Evolutionary conservation across 2,329 filamentous ascomycete species (phyloP).

Genomic region (Microdochium bolleyi): DNA sequence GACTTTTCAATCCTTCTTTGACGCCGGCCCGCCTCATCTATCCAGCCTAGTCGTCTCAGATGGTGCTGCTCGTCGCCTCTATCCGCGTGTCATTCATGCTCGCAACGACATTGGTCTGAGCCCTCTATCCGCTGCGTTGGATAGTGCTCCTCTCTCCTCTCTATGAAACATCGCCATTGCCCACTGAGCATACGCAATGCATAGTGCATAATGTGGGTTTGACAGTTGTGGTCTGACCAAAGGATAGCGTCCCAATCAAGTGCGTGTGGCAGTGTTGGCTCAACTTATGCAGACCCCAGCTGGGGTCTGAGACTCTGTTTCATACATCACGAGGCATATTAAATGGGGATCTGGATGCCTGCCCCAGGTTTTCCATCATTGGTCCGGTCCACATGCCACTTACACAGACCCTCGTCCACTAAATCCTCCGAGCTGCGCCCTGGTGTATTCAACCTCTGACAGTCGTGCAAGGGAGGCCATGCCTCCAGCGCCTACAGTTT

Average conservation of each 20-base stretch:
- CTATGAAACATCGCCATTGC: neutral
- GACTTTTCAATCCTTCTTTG: neutral
- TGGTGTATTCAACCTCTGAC: neutral
- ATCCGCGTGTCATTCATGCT: neutral
- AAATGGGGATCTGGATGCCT: neutral
- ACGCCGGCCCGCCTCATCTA: neutral
- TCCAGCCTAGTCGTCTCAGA: neutral
- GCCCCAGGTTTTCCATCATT: neutral
- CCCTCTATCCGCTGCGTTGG: neutral
- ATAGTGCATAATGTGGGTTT: neutral
- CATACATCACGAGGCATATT: neutral
- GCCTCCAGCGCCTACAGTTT: neutral
- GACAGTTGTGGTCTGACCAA: neutral
- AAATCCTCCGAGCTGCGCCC: neutral
- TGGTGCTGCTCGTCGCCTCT: neutral
- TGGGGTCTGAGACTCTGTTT: neutral
- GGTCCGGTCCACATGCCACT: neutral
- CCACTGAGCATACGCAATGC: neutral
- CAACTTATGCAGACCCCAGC: neutral
- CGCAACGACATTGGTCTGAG: neutral
- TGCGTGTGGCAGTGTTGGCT: neutral
- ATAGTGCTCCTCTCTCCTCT: neutral
- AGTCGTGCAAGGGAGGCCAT: neutral
- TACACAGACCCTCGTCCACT: neutral
- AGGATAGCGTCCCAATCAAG: neutral